Evolutionary conservation across 805 yeast species (phyloP).

Genomic region (Saturnispora saitoi): DNA sequence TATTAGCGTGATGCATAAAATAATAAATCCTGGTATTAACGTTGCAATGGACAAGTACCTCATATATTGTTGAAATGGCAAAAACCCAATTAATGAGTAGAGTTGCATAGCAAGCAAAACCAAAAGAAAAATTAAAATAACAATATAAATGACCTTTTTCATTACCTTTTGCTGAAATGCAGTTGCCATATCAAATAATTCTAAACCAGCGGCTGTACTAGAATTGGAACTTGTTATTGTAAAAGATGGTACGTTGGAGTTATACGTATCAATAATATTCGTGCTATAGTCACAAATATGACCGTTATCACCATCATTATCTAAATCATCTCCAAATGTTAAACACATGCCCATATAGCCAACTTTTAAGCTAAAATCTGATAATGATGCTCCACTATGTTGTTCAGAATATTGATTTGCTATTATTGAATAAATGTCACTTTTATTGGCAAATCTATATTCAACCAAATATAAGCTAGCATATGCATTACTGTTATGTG

Average conservation of each 20-base stretch:
- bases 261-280: constrained; percentile 9
- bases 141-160: constrained; percentile 12
- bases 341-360: constrained; percentile 14
- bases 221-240: constrained; percentile 9
- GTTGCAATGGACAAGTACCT: background rate
- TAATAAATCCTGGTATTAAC: constrained; percentile 1
- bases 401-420: constrained; percentile 10
- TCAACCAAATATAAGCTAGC: constrained; percentile 11
- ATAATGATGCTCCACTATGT: constrained; percentile 9
- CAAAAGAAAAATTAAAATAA: constrained; percentile 7
- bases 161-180: constrained; percentile 10
- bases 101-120: constrained; percentile 9
- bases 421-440: constrained; percentile 10
- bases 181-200: constrained; percentile 11
- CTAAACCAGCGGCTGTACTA: constrained; percentile 7
- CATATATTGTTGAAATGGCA: constrained; percentile 12
- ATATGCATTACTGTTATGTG: constrained; percentile 12
- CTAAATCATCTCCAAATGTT: constrained; percentile 8
- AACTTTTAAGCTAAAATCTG: constrained; percentile 11
- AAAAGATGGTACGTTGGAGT: constrained; percentile 11
- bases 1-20: constrained; percentile 9
- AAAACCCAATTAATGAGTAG: constrained; percentile 8
- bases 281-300: constrained; percentile 11
- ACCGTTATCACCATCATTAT: background rate
- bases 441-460: constrained; percentile 7